Base-by-base conservation (phyloP, 2,329 filamentous ascomycete species). In the Myotisia sp. region DNA sequence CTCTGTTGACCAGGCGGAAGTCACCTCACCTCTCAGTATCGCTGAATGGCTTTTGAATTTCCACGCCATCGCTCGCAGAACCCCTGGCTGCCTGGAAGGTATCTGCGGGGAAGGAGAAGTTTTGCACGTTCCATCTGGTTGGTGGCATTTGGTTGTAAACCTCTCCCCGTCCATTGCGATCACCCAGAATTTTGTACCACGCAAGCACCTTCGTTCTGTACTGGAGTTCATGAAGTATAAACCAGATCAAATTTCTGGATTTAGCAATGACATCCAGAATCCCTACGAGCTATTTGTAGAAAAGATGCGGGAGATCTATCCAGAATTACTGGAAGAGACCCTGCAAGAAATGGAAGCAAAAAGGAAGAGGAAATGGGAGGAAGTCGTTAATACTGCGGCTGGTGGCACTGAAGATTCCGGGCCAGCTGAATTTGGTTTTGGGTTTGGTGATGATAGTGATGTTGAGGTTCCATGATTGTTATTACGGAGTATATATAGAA, bases 81-180 rank as follows among this genome's bases (percentile, higher is more conserved):
- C 77, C 2, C 71, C 77, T 0, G 83, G 79, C 7, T 94, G 86
- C 48, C 58, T 79, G 19, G 87, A 95, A 58, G 87, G 84, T 0
- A 75, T 95, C 18, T 95, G 87, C 52, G 59, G 63, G 9, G 72
- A 76, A 26, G 87, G 87, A 2, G 90, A 95, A 55, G 77, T 95
- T 10, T 59, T 95, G 32, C 83, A 94, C 52, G 87, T 95, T 4
- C 87, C 90, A 0, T 85, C 79, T 33, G 86, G 87, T 4, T 95
- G 87, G 87, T 95, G 90, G 76, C 87, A 95, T 63, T 64, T 95
- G 20, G 90, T 95, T 6, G 76, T 95, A 29, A 95, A 95, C 50
- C 62, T 93, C 1, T 79, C 85, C 46, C 68, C 73, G 8, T 79
- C 81, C 27, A 80, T 95, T 42, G 90, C 87, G 3, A 68, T 95